Conservation (phyloP, 345 rosid genomes). For the Rhodamnia rubescens region DNA sequence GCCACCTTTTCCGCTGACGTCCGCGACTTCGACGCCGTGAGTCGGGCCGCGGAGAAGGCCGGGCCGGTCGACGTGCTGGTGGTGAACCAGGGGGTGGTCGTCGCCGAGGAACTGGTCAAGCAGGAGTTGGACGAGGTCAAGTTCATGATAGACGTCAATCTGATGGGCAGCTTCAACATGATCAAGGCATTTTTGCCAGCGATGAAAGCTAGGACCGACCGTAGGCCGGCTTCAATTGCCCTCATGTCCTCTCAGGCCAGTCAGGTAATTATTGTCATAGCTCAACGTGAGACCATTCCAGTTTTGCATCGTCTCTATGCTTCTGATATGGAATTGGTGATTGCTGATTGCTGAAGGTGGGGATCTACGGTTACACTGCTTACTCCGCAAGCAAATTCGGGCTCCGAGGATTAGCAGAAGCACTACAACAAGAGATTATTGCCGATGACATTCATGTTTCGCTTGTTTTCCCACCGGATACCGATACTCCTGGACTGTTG, state of each 20-base stretch:
- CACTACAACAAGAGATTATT: constrained; percentile 86
- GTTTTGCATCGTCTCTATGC: neutral
- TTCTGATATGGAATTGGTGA: neutral
- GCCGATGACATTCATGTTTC: constrained; percentile 63
- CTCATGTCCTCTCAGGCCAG: constrained; percentile 89
- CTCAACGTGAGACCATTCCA: neutral
- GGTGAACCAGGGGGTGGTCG: constrained; percentile 71
- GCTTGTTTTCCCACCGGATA: constrained; percentile 70
- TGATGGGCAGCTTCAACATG: constrained; percentile 75
- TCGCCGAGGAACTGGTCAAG: constrained; percentile 44
- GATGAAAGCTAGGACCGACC: constrained; percentile 49
- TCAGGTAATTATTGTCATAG: constrained; percentile 30
- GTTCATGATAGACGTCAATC: constrained; percentile 71
- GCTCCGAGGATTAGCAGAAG: constrained; percentile 84
- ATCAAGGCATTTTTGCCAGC: constrained; percentile 71
- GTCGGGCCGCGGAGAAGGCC: constrained; percentile 34
- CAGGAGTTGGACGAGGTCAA: constrained; percentile 56
- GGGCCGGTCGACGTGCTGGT: constrained; percentile 71
- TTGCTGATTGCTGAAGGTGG: constrained; percentile 24
- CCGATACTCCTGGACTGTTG: constrained; percentile 27
- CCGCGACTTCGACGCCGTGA: constrained; percentile 50
- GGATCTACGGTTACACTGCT: constrained; percentile 78
- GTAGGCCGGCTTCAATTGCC: constrained; percentile 54
- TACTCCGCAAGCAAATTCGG: constrained; percentile 83
- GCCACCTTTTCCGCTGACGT: constrained; percentile 63